Evolutionary conservation across 2,329 filamentous ascomycete species (phyloP), one percentile per base, ranked within the genome.

Genomic region (Curvularia eragrostidis): DNA sequence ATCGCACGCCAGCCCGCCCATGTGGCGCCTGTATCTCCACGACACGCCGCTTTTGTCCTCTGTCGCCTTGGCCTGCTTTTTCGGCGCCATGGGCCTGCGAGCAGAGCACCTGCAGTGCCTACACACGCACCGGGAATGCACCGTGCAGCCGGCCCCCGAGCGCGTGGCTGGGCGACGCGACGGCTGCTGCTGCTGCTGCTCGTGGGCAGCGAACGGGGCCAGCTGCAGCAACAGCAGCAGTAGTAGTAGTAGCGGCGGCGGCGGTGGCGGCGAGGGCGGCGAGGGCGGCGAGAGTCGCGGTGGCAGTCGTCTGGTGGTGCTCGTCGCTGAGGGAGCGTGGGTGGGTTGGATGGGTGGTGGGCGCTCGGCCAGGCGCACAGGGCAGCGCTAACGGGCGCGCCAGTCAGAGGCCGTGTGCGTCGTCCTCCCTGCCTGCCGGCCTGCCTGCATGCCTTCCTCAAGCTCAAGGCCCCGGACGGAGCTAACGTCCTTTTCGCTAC

Each of bases 401-500:
- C 67, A 71, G 67, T 69, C 66, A 69, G 63, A 52, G 58, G 38
- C 53, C 51, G 36, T 61, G 51, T 57, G 19, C 43, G 51, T 48
- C 48, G 19, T 52, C 36, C 50, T 48, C 39, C 30, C 42, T 59
- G 15, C 26, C 48, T 32, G n/a, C n/a, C n/a, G n/a, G n/a, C n/a
- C n/a, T n/a, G n/a, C n/a, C n/a, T n/a, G n/a, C n/a, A n/a, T n/a
- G n/a, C n/a, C n/a, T n/a, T n/a, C n/a, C n/a, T n/a, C n/a, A n/a
- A n/a, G n/a, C n/a, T n/a, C 30, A 13, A 32, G 30, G 30, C 43
- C 55, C 58, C 64, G 61, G 62, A 59, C 56, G 60, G 55, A 59
- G 54, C 58, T 56, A 62, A 51, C 43, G 62, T 65, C 66, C 64
- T 69, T 70, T 70, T 70, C 66, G 64, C 61, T 67, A 63, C 64